Percentiles rank a stretch among this genome's conserved stretches.
These are phyloP conservation scores for Setomelanomma holmii DNA, from an alignment of 2,329 filamentous ascomycete species.

Conservation along the genomic window DNA sequence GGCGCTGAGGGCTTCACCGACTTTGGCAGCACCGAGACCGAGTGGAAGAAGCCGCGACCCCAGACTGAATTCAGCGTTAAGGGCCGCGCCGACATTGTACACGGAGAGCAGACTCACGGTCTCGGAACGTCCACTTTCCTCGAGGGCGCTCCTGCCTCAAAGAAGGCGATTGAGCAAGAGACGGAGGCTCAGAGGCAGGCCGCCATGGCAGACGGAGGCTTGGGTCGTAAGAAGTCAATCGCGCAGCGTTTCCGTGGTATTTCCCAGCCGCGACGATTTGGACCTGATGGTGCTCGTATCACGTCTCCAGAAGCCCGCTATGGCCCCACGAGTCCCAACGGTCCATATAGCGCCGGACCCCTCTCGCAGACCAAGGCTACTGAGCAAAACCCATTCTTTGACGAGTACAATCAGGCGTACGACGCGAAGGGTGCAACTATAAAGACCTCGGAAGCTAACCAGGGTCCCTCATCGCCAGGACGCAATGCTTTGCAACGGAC, in stretches of 20 bases:
- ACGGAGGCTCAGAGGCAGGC: conserved; percentile 63
- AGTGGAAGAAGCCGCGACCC: conserved; percentile 46
- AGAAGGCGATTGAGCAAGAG: conserved; percentile 76
- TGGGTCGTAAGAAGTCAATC: conserved; percentile 92
- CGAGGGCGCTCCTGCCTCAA: conserved; percentile 88
- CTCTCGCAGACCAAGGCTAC: conserved; percentile 43
- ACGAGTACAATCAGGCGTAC: conserved; percentile 74
- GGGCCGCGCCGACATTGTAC: conserved; percentile 68
- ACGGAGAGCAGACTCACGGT: conserved; percentile 83
- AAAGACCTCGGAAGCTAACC: conserved; percentile 54
- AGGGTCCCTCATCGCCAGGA: conserved; percentile 34
- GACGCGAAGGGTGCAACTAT: conserved; percentile 69
- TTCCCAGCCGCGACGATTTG: conserved; percentile 70
- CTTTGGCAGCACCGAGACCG: conserved; percentile 59
- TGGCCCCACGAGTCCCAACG: conserved; percentile 35
- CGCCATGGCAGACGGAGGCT: conserved; percentile 50
- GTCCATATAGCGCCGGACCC: conserved; percentile 51
- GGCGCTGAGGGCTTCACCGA: conserved; percentile 88
- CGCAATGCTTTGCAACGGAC: conserved; percentile 41
- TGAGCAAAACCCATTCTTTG: conserved; percentile 78
- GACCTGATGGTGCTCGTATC: conserved; percentile 46
- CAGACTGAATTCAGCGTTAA: conserved; percentile 48
- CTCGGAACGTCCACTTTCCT: conserved; percentile 95
- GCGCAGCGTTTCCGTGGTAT: conserved; percentile 90
- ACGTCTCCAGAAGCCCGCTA: conserved; percentile 63